Percentiles rank a stretch among this genome's conserved stretches.
Evolutionary conservation across 1,284 basidiomycete species (phyloP).

Genomic region (Volvariella volvacea): DNA sequence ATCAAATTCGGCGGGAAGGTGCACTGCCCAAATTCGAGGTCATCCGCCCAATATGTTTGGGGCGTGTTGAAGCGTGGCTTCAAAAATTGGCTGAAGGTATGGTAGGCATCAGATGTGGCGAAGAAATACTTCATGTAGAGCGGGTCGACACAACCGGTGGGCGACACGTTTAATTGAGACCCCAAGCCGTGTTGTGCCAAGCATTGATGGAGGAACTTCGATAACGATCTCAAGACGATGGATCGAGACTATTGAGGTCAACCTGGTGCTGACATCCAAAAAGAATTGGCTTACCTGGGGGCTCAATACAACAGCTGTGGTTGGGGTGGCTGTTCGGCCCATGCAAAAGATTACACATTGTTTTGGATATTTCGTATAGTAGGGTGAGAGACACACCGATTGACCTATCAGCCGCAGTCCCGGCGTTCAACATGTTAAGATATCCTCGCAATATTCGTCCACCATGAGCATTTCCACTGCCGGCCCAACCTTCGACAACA

Average conservation of each 20-base stretch:
- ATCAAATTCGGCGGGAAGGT: too few species aligned
- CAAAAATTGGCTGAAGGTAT: too few species aligned
- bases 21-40: too few species aligned
- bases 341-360: too few species aligned
- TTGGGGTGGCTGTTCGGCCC: conserved; percentile 48
- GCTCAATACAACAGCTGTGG: conserved; percentile 59
- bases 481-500: conserved; percentile 67
- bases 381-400: conserved; percentile 35
- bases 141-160: too few species aligned
- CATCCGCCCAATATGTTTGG: too few species aligned
- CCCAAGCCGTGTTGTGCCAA: neutral
- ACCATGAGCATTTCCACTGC: conserved; percentile 42
- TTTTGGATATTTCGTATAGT: too few species aligned
- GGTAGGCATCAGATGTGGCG: too few species aligned
- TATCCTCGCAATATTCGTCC: conserved; percentile 68
- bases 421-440: conserved; percentile 63
- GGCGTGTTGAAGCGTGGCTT: too few species aligned
- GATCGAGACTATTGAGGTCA: conserved; percentile 46
- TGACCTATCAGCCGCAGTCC: conserved; percentile 52
- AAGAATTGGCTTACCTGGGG: conserved; percentile 38
- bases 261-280: neutral
- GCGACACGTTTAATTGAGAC: too few species aligned
- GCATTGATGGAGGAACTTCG: conserved; percentile 41
- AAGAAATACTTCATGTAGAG: too few species aligned
- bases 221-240: conserved; percentile 53